Percentiles rank a stretch among this genome's conserved stretches.
Conservation (phyloP, 1,284 basidiomycete genomes). For the Moesziomyces globuligerus region DNA sequence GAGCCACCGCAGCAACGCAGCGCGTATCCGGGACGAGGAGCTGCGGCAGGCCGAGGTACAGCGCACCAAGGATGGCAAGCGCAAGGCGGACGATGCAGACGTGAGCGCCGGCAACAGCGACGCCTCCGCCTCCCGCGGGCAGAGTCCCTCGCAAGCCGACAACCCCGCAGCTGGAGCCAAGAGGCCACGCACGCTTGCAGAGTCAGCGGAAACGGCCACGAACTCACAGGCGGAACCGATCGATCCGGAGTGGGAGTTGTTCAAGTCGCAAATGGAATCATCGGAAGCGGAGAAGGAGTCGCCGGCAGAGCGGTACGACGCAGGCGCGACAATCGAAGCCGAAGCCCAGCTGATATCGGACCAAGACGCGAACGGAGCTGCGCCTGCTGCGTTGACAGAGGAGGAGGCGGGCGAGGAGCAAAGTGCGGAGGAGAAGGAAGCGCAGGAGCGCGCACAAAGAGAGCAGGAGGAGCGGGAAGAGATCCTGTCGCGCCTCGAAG, state of each 20-base stretch:
- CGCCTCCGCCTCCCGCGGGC: background rate
- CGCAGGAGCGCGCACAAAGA: constrained; percentile 34
- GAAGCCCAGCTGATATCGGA: constrained; percentile 46
- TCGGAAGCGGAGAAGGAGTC: constrained; percentile 1
- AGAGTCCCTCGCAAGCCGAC: background rate
- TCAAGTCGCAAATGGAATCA: constrained; percentile 47
- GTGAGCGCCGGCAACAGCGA: background rate
- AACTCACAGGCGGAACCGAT: constrained; percentile 2
- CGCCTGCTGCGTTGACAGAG: background rate
- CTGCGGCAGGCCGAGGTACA: constrained; percentile 21
- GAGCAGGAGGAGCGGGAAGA: constrained; percentile 57
- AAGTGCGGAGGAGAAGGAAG: constrained; percentile 30
- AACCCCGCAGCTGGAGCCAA: constrained; percentile 11
- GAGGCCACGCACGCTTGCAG: constrained; percentile 11
- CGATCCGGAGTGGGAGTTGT: constrained; percentile 56
- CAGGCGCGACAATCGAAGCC: constrained; percentile 48
- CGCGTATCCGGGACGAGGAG: constrained; percentile 27
- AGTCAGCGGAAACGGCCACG: background rate
- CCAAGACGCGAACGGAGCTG: background rate
- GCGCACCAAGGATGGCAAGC: constrained; percentile 40
- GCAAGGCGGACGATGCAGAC: constrained; percentile 26
- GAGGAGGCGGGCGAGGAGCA: constrained; percentile 19
- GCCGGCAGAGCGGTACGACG: background rate
- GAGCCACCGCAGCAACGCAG: constrained; percentile 40
- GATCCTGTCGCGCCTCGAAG: constrained; percentile 52